Evolutionary conservation across 2,329 filamentous ascomycete species (phyloP), one percentile per base, ranked within the genome.

Genomic region (Aspergillus hortae): DNA sequence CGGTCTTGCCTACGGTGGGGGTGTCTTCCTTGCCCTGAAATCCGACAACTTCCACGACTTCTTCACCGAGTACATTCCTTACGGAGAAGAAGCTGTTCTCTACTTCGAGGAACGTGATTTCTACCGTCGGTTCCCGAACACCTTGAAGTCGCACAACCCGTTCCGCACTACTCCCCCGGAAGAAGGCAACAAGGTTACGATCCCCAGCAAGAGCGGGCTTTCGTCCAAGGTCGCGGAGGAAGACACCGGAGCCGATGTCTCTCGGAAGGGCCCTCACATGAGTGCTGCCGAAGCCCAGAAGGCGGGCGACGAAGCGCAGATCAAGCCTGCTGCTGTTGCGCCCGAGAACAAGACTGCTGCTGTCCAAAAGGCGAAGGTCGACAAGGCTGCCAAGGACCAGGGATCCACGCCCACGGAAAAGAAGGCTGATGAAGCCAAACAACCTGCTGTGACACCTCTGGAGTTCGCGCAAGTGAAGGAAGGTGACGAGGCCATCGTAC

Each of bases 21-120:
- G 92, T 61, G 86, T 96, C 50, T 96, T 89, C 80, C 94, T 95
- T 73, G 92, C 94, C 50, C 85, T 95, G 59, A 82, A 94, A 73
- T 95, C 88, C 67, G 94, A 99, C 78, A 96, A 90, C 75, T 99
- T 97, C 82, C 92, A 99, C 75, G 94, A 99, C 74, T 94, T 96
- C 79, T 99, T 99, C 76, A 97, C 92, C 64, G 92, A 96, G 75
- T 99, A 92, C 72, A 76, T 99, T 15, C 94, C 94, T 19, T 96
- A 89, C 61, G 94, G 92, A 65, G 94, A 99, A 75, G 90, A 96
- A 69, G 88, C 88, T 15, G 92, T 99, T 43, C 84, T 95, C 23
- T 97, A 95, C 76, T 86, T 99, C 48, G 94, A 99, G 74, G 94
- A 99, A 76, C 84, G 88, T 61, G 91, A 96, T 66, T 96, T 96